Evolutionary conservation across 2,329 filamentous ascomycete genomes (phyloP).

Genomic region (Parastagonospora nodorum): DNA sequence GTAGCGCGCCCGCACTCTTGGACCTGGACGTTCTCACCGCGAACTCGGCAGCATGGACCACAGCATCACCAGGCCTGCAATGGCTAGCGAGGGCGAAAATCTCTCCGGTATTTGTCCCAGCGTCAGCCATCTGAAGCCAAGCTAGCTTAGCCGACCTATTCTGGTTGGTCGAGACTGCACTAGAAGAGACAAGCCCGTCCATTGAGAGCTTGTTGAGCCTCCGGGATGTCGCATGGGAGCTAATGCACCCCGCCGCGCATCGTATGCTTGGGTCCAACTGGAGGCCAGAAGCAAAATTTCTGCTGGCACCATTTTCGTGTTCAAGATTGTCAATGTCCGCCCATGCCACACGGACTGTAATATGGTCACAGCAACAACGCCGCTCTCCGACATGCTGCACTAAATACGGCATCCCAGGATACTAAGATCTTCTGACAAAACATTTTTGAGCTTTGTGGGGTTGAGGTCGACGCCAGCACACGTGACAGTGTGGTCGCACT

Average conservation of each 20-base stretch:
- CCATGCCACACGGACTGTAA: conserved; percentile 10
- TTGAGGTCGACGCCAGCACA: neutral
- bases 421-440: conserved; percentile 1
- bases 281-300: conserved; percentile 31
- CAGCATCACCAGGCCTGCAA: neutral
- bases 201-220: conserved; percentile 34
- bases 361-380: conserved; percentile 8
- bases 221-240: conserved; percentile 21
- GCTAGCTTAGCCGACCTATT: conserved; percentile 7
- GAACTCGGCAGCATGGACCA: neutral
- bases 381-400: conserved; percentile 1
- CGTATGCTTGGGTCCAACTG: conserved; percentile 11
- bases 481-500: neutral
- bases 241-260: conserved; percentile 32
- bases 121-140: neutral
- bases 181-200: conserved; percentile 19
- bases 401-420: conserved; percentile 21
- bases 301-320: conserved; percentile 14
- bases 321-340: conserved; percentile 8
- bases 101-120: conserved; percentile 9
- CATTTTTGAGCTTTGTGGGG: neutral
- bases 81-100: conserved; percentile 1
- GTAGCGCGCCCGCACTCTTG: neutral
- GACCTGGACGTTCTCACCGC: neutral
- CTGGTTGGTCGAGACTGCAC: conserved; percentile 19